Base-by-base conservation (phyloP, 495 filamentous ascomycete species). In the Friedmanniomyces endolithicus region DNA sequence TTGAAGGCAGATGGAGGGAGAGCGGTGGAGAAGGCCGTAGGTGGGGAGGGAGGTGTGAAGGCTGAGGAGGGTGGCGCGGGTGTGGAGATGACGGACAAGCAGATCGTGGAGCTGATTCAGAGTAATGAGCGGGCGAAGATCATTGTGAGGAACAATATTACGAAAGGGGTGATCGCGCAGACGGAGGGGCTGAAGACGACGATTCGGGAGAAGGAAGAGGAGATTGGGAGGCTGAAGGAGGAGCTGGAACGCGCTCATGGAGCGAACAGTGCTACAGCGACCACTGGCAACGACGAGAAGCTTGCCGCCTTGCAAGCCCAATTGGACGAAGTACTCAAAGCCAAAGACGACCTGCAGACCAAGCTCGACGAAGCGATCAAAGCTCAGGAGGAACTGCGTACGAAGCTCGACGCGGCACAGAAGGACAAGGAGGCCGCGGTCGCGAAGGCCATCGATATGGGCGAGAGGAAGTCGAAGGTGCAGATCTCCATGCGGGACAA, bases 401-500 rank as follows among this genome's bases (percentile, higher is more conserved):
- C 20, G 7, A 48, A 50, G 48, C 35, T 60, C 24, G 52, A 49
- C 22, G 57, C 29, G 20, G 46, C 46, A 8, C 17, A 56, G 31
- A 43, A 56, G 49, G 58, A 56, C 11, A 56, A 52, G 22, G 19
- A 43, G 31, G 47, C 29, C 14, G 58, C 55, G 25, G 47, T 56
- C 31, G 40, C 40, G n/a, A 19, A 35, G 1, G 55, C 59, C 7
- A 48, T 49, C n/a, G 45, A 57, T 17, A 44, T 25, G 0, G 74
- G 82, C 9, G 85, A 92, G 57, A 83, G 82, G 51, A 82, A 83
- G 63, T 68, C 68, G 56, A 82, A 77, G 64, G 54, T 57, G 29
- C 53, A 57, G 50, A 1, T 53, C 22, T 49, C 31, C 19, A 27
- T 40, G 31, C 35, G 29, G 0, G 45, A 51, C 16, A 50, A 50